A percentile compares a stretch with the other conserved stretches of the same genome.
Conservation (phyloP, 495 filamentous ascomycete genomes). For the Penicillium malachiteum region DNA sequence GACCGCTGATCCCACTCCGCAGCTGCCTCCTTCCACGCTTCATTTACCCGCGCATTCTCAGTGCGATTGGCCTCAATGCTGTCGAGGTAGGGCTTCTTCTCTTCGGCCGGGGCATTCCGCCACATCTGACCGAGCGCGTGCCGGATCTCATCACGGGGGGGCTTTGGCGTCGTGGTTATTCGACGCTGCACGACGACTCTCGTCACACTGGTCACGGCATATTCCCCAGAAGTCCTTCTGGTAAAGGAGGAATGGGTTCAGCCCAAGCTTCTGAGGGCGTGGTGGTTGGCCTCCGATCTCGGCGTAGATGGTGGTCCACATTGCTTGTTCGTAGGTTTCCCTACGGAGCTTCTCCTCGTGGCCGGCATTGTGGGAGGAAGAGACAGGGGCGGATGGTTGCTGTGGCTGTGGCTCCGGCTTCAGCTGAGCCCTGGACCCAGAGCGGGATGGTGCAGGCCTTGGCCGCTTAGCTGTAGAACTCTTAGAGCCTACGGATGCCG, state of each 20-base stretch:
- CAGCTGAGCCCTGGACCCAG: not conserved
- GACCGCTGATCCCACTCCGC: constrained; percentile 71
- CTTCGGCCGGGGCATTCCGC: constrained; percentile 68
- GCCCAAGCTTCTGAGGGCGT: constrained; percentile 65
- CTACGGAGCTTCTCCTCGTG: constrained; percentile 52
- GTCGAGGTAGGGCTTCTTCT: constrained; percentile 72
- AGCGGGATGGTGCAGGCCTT: not conserved
- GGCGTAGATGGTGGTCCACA: constrained; percentile 64
- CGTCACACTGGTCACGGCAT: constrained; percentile 71
- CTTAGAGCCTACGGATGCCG: constrained; percentile 1
- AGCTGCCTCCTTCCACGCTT: constrained; percentile 55
- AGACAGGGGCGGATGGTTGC: not conserved
- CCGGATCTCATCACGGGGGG: constrained; percentile 72
- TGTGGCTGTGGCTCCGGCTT: not conserved
- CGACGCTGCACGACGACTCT: constrained; percentile 59
- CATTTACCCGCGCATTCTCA: constrained; percentile 55
- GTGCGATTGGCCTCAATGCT: constrained; percentile 66
- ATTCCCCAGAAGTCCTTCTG: constrained; percentile 77
- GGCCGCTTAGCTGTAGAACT: not conserved
- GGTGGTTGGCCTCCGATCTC: constrained; percentile 71
- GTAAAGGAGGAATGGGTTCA: constrained; percentile 67
- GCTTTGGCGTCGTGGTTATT: constrained; percentile 66
- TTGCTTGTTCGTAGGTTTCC: constrained; percentile 70
- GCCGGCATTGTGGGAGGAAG: constrained; percentile 17
- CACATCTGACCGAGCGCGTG: constrained; percentile 83